Conservation (phyloP, 805 yeast species). For the Saccharomycopsis lassenensis region DNA sequence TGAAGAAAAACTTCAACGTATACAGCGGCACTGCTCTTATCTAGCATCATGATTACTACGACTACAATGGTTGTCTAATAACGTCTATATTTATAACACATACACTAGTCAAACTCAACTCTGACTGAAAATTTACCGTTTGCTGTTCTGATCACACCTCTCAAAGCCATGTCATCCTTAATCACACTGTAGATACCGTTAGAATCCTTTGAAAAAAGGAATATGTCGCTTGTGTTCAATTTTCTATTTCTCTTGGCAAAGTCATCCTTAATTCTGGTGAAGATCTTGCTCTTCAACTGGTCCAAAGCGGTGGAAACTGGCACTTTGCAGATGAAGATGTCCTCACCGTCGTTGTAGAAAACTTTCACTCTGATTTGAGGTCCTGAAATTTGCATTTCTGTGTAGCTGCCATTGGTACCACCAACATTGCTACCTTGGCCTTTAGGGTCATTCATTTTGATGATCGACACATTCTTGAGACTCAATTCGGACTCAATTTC, state of each 20-base stretch:
- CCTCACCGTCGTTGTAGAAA: slow-evolving; percentile 18
- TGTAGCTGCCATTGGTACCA: background rate
- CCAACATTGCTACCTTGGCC: background rate
- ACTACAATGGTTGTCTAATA: too few species aligned
- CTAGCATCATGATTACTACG: too few species aligned
- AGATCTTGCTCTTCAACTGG: slow-evolving; percentile 14
- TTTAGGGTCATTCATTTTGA: slow-evolving; percentile 1
- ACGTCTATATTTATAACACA: too few species aligned
- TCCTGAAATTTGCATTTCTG: slow-evolving; percentile 14
- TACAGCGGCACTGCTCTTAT: too few species aligned
- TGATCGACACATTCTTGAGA: slow-evolving; percentile 7
- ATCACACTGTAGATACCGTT: slow-evolving; percentile 17
- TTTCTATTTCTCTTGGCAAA: slow-evolving; percentile 6
- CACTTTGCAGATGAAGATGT: slow-evolving; percentile 16
- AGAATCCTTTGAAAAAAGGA: slow-evolving; percentile 13
- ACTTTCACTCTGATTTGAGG: slow-evolving; percentile 17
- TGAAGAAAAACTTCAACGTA: too few species aligned
- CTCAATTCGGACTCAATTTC: slow-evolving; percentile 17
- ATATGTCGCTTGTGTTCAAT: slow-evolving; percentile 8
- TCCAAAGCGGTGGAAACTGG: slow-evolving; percentile 12
- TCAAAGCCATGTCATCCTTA: slow-evolving; percentile 12
- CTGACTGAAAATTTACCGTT: slow-evolving; percentile 17
- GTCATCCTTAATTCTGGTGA: slow-evolving; percentile 13
- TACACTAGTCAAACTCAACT: slow-evolving; percentile 14
- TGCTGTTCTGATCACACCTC: slow-evolving; percentile 13